Base-by-base conservation (phyloP, 1,284 basidiomycete genomes). In the Trametes versicolor region DNA sequence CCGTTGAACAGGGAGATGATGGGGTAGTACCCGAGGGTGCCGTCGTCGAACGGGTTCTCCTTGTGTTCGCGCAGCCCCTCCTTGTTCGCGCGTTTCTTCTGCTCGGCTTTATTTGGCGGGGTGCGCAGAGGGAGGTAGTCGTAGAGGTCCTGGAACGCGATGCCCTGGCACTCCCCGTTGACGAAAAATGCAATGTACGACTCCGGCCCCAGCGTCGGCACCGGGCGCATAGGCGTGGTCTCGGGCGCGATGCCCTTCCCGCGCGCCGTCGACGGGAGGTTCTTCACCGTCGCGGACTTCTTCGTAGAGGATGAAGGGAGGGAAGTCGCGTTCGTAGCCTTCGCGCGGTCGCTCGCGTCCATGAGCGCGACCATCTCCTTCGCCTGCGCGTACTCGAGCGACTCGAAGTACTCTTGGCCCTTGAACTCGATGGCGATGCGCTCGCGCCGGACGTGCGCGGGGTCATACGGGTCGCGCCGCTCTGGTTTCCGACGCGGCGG, bases 331-430 rank as follows among this genome's bases (percentile, higher is more conserved):
- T 79, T 82, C 9, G 83, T 83, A 3, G 85, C 78, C 75, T 90
- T 91, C 13, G 80, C 84, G 51, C 73, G 73, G 64, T 72, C 72
- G 52, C 60, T 72, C 52, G 73, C 71, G 67, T 95, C 93, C 82
- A 96, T 89, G 66, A 97, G 86, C 34, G 88, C 83, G 29, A 88
- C 85, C 98, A 99, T 99, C 80, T 99, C 98, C 76, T 97, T 97
- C n/a, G 87, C 89, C 63, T 90, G 88, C 1, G 90, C 80, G 76
- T 98, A 99, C 78, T 99, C 97, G 70, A 96, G 84, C 68, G 90
- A 91, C 79, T 99, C 98, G 76, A 98, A 99, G 76, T 98, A 97
- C 67, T 95, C 90, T 77, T 97, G 95, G n/a, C 94, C 94, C 77
- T 97, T 97, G 81, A 96, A 95, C 63, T 95, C 92, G 74, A 99